A percentile compares a stretch with the other conserved stretches of the same genome.
phyloP scores from a whole-genome alignment of 257 asterid genomes.

The Rehmannia glutinosa region DNA sequence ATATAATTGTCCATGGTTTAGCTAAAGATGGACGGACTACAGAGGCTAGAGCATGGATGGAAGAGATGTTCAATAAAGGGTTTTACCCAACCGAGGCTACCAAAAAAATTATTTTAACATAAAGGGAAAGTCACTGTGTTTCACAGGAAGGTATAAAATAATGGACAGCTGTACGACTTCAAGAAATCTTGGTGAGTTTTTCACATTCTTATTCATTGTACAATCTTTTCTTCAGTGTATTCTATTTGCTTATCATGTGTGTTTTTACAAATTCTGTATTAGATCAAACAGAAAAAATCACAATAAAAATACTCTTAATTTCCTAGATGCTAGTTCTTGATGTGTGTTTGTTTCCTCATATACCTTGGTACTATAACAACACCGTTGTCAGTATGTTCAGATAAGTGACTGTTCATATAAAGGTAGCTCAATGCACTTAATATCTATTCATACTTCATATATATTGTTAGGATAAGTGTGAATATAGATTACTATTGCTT shows the following conservation, averaged over 20 bases:
- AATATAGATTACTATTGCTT: background rate
- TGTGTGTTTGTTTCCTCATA: background rate
- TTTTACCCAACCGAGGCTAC: slow-evolving; percentile 40
- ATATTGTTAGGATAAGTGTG: background rate
- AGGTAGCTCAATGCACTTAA: background rate
- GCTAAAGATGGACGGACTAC: slow-evolving; percentile 40
- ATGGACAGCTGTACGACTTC: background rate
- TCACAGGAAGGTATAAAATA: background rate
- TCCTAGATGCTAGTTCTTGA: background rate
- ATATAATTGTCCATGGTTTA: slow-evolving; percentile 50
- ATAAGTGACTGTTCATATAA: background rate
- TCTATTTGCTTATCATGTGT: background rate
- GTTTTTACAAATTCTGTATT: background rate
- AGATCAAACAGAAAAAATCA: background rate
- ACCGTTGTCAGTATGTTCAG: background rate
- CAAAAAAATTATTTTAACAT: slow-evolving; percentile 7
- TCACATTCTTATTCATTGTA: slow-evolving; percentile 10
- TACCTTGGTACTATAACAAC: background rate
- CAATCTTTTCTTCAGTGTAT: background rate
- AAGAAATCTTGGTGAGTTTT: slow-evolving; percentile 13
- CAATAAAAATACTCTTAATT: background rate
- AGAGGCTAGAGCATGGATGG: slow-evolving; percentile 60
- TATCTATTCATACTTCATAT: background rate
- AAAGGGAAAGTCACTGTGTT: slow-evolving; percentile 1
- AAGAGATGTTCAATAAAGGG: slow-evolving; percentile 54